Base-by-base conservation (phyloP, 768 basidiomycete species). In the Boletus insuetus region DNA sequence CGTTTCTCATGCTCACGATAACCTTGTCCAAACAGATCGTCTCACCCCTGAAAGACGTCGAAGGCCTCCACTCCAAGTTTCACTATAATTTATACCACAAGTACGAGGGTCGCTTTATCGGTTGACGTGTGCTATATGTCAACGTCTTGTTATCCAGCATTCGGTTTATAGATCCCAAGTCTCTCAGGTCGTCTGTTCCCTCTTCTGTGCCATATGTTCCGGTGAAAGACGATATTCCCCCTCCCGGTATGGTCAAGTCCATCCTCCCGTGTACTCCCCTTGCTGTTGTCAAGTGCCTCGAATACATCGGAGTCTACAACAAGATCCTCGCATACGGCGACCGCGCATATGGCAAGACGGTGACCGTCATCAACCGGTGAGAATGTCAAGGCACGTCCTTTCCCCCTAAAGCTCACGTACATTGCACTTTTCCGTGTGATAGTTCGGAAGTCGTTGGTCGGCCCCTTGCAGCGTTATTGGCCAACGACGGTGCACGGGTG, bases 371-470 rank as follows among this genome's bases (percentile, higher is more conserved):
- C 63, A 99, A 99, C 74, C 81, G 95, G 90, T 92, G 54, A 54
- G 75, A 59, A 56, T 13, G 31, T 3, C 26, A 4, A 32, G 19
- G 42, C 49, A 43, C 40, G 9, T 10, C 24, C 24, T 0, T 32
- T n/a, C 19, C 34, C 39, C 35, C 53, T 32, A 29, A 48, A 31
- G 55, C 40, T 46, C 51, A 61, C 53, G 35, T 11, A 29, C 17
- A n/a, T 35, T 5, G 10, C 8, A 29, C 35, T 19, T 32, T 19
- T 11, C 17, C 35, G 26, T 39, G n/a, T 46, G 42, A 24, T 62
- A 92, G 94, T 58, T 95, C 92, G 38, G 97, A 99, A 71, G 97
- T 99, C 35, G 97, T 99, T 16, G 97, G 97, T 17, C 80, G 97
- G 56, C 97, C 96, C 13, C 79, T 98, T n/a, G 96, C 94, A 0